Evolutionary conservation across 352 stramenopile genomes (phyloP), one percentile per base, ranked within the genome.

Genomic region (Pythium rhizo-oryzae): DNA sequence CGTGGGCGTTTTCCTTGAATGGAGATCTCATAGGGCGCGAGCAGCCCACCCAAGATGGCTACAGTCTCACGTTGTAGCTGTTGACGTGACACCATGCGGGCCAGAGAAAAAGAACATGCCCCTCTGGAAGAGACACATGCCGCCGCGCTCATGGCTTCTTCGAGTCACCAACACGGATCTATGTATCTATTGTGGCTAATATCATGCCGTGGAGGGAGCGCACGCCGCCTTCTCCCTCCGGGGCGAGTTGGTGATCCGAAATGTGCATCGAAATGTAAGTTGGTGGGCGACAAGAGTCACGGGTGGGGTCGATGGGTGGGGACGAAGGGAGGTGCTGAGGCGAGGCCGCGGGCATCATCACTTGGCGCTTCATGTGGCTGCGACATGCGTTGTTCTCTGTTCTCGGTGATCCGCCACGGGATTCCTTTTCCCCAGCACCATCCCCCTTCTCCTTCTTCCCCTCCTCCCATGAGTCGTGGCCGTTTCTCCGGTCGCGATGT

Each of bases 81-180:
- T 51, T 62, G 56, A 62, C 56, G 39, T 62, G 56, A 62, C 39
- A 25, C 18, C 41, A 19, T n/a, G 41, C 35, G 35, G 35, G 35
- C 41, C 41, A 47, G 41, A 47, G 41, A 47, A 47, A n/a, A n/a
- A 47, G 41, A 47, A 47, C 12, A 47, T 41, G 35, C 35, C 35
- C 8, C 35, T 41, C 12, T 47, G 41, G 41, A 47, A 47, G 41
- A 19, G 41, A 19, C 41, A 47, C 41, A 11, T n/a, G n/a, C n/a
- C n/a, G n/a, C n/a, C n/a, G 28, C 6, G 28, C 3, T 33, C 28
- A 33, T 7, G 28, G 28, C 28, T 33, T 2, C 28, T 33, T 33
- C 8, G 9, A 9, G 37, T 18, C 37, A n/a, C 18, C 41, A 47
- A 12, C 41, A 47, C 41, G 21, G 13, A 16, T 47, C 41, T 47